These are phyloP conservation scores for Xylaria sp. DNA, from an alignment of 2,329 filamentous ascomycete genomes.

Conservation along the genomic window DNA sequence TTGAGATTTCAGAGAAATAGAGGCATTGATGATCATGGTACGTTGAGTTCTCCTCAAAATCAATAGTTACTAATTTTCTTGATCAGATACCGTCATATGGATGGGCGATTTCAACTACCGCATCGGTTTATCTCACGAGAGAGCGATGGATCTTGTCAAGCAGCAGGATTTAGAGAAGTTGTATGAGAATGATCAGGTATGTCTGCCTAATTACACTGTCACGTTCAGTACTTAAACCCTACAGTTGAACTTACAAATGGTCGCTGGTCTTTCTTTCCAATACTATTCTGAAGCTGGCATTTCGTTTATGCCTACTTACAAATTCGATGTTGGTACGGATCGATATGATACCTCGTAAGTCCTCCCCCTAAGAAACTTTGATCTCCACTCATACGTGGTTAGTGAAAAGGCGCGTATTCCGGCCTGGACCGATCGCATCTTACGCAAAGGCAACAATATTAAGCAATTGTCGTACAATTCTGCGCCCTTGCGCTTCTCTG, in stretches of 20 bases:
- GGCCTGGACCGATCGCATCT: conserved; percentile 94
- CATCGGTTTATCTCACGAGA: conserved; percentile 82
- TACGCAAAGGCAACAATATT: conserved; percentile 84
- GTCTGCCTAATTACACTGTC: conserved; percentile 16
- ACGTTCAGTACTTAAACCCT: conserved; percentile 22
- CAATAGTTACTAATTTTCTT: conserved; percentile 21
- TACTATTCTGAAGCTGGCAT: conserved; percentile 92
- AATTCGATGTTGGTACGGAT: conserved; percentile 88
- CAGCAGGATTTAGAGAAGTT: conserved; percentile 75
- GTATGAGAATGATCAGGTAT: conserved; percentile 88
- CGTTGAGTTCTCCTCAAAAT: conserved; percentile 19
- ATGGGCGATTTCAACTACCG: conserved; percentile 98
- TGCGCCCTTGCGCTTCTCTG: conserved; percentile 85
- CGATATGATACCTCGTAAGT: conserved; percentile 87
- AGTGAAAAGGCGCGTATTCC: conserved; percentile 93
- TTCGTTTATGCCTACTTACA: conserved; percentile 91
- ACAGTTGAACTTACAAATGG: conserved; percentile 93
- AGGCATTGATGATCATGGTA: conserved; percentile 88
- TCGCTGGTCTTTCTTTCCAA: conserved; percentile 84
- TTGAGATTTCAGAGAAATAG: conserved; percentile 89
- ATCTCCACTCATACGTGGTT: conserved; percentile 39
- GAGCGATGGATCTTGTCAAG: conserved; percentile 75
- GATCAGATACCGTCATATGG: conserved; percentile 85
- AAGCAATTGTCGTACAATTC: conserved; percentile 82
- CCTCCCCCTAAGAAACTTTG: neutral